Evolutionary conservation across 495 filamentous ascomycete genomes (phyloP).

Genomic region (Penicillium cataractarum): DNA sequence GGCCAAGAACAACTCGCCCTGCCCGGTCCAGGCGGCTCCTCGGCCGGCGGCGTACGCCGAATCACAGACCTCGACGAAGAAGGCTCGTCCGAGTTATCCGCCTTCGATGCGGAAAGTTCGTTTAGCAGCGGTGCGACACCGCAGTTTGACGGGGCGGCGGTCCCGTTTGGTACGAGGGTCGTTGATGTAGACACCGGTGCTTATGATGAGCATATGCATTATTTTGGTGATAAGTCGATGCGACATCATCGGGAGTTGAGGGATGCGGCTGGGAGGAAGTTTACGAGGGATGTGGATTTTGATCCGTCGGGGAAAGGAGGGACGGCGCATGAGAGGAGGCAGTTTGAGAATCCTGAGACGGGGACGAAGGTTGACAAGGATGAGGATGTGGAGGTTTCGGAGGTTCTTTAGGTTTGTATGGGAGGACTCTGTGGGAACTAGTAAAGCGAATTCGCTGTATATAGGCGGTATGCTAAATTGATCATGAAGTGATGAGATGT

Average conservation of each 20-base stretch:
- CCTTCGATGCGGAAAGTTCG: conserved; percentile 8
- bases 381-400: conserved; percentile 27
- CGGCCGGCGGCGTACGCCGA: conserved; percentile 30
- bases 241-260: conserved; percentile 17
- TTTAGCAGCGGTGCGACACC: conserved; percentile 13
- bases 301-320: conserved; percentile 12
- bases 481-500: not conserved
- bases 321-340: conserved; percentile 15
- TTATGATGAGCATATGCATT: conserved; percentile 22
- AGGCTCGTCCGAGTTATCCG: not conserved
- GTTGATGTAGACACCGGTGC: conserved; percentile 19
- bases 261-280: conserved; percentile 12
- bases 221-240: conserved; percentile 14
- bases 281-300: conserved; percentile 17
- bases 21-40: conserved; percentile 13
- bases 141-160: conserved; percentile 17
- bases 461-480: not conserved
- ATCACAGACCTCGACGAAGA: conserved; percentile 39
- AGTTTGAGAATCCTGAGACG: conserved; percentile 29
- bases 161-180: conserved; percentile 16
- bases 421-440: not conserved
- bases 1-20: conserved; percentile 37
- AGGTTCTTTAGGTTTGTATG: conserved; percentile 9
- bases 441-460: not conserved
- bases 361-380: conserved; percentile 19